These are phyloP conservation scores for Fragaria iinumae DNA, from an alignment of 306 rosid species.

Conservation along the genomic window DNA sequence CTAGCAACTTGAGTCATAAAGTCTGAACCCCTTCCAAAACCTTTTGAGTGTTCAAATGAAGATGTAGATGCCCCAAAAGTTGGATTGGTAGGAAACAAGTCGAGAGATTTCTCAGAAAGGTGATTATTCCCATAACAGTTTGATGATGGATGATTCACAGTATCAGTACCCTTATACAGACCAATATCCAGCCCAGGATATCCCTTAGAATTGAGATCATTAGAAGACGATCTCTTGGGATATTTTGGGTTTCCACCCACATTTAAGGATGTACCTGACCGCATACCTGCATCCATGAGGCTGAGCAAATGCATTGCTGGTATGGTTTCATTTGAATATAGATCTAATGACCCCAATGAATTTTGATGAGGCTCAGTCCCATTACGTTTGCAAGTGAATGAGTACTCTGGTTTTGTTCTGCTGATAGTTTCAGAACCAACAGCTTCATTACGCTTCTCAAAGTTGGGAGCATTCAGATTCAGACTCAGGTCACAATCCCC, in stretches of 20 bases:
- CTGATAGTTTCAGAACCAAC: conserved; percentile 46
- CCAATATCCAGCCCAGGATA: conserved; percentile 44
- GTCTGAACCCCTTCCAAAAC: conserved; percentile 34
- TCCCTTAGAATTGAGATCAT: conserved; percentile 50
- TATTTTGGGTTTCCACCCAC: conserved; percentile 43
- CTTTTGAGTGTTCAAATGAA: conserved; percentile 43
- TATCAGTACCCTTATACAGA: conserved; percentile 44
- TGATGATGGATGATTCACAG: conserved; percentile 42
- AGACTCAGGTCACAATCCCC: conserved; percentile 51
- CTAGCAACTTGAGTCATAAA: conserved; percentile 42
- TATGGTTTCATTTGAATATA: conserved; percentile 85
- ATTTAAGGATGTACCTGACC: conserved; percentile 57
- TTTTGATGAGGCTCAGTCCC: conserved; percentile 57
- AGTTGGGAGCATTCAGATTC: conserved; percentile 45
- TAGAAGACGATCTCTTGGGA: conserved; percentile 54
- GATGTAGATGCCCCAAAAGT: conserved; percentile 52
- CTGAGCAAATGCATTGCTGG: conserved; percentile 99
- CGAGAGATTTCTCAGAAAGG: conserved; percentile 50
- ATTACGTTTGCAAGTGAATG: conserved; percentile 48
- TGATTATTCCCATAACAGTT: conserved; percentile 42
- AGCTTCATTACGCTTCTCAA: conserved; percentile 51
- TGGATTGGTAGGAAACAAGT: conserved; percentile 48
- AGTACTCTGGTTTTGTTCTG: conserved; percentile 55
- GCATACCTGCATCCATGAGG: conserved; percentile 94
- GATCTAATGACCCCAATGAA: conserved; percentile 57